phyloP scores from a whole-genome alignment of 306 rosid species.

The Ormosia semicastrata region DNA sequence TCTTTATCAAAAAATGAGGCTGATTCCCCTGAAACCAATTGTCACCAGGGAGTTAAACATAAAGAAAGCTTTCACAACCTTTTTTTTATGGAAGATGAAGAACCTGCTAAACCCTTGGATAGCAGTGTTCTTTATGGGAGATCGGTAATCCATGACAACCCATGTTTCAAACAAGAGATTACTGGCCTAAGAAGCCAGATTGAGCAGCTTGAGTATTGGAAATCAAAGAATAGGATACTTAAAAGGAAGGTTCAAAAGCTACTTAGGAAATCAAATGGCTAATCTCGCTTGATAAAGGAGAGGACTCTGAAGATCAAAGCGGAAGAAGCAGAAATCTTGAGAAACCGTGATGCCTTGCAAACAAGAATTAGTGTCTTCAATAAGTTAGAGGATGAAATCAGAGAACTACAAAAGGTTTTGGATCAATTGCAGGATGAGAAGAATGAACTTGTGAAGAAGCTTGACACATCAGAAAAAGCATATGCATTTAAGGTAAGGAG shows the following conservation, averaged over 20 bases:
- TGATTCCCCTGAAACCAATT: conserved; percentile 20
- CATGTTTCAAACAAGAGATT: conserved; percentile 41
- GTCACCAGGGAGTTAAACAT: conserved; percentile 15
- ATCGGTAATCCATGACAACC: conserved; percentile 6
- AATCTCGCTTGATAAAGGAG: conserved; percentile 43
- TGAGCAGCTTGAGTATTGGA: conserved; percentile 48
- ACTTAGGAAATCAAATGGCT: conserved; percentile 39
- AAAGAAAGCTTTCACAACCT: conserved; percentile 34
- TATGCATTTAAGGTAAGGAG: conserved; percentile 37
- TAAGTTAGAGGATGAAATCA: conserved; percentile 50
- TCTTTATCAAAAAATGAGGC: conserved; percentile 2
- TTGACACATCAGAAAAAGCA: conserved; percentile 44
- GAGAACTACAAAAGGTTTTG: conserved; percentile 42
- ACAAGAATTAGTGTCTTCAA: conserved; percentile 31
- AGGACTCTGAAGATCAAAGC: neutral
- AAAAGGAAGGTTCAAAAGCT: conserved; percentile 46
- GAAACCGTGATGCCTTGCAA: conserved; percentile 29
- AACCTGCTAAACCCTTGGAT: neutral
- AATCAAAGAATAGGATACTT: conserved; percentile 52
- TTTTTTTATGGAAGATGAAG: conserved; percentile 25
- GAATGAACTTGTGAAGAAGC: conserved; percentile 41
- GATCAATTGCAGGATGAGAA: conserved; percentile 50
- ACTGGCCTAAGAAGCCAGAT: conserved; percentile 36
- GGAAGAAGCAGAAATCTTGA: too few species aligned
- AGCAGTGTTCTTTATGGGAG: neutral